These are phyloP conservation scores for Daldinia decipiens DNA, from an alignment of 495 filamentous ascomycete genomes.

Conservation along the genomic window DNA sequence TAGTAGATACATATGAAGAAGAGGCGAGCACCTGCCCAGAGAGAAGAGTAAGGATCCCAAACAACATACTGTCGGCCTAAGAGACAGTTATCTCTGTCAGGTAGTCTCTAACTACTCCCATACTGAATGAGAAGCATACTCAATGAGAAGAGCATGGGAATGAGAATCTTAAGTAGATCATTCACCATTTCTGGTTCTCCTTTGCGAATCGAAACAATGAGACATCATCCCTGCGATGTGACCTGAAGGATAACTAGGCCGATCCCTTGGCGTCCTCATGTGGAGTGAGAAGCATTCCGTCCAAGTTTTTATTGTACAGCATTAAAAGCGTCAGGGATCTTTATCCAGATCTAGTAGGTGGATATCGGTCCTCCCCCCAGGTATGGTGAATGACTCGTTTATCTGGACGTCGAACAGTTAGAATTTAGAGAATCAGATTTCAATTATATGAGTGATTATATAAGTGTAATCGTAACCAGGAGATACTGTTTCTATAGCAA, in stretches of 20 bases:
- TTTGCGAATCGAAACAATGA: conserved; percentile 21
- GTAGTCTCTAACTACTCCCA: conserved; percentile 2
- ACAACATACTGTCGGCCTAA: conserved; percentile 31
- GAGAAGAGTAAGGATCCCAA: conserved; percentile 32
- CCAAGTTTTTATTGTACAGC: conserved; percentile 6
- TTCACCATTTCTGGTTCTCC: conserved; percentile 5
- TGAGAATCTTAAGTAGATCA: conserved; percentile 24
- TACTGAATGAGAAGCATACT: not conserved
- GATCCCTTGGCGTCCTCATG: conserved; percentile 6
- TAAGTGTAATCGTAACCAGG: not conserved
- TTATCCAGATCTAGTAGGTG: conserved; percentile 33
- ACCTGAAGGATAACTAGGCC: conserved; percentile 11
- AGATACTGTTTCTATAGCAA: not conserved
- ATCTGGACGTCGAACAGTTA: no score
- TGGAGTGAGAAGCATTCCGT: conserved; percentile 12
- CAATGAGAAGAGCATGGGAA: not conserved
- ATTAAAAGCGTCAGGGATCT: conserved; percentile 24
- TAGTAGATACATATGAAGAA: conserved; percentile 23
- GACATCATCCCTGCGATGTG: conserved; percentile 26
- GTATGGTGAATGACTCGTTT: conserved; percentile 18
- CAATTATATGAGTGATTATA: not conserved
- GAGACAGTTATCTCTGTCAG: not conserved
- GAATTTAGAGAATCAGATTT: not conserved
- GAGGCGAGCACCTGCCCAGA: conserved; percentile 32
- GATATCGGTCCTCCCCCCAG: conserved; percentile 15